Percentiles rank a stretch among this genome's conserved stretches.
These are phyloP conservation scores for Chaetomiaceae sp. DNA, from an alignment of 2,329 filamentous ascomycete species.

Conservation along the genomic window DNA sequence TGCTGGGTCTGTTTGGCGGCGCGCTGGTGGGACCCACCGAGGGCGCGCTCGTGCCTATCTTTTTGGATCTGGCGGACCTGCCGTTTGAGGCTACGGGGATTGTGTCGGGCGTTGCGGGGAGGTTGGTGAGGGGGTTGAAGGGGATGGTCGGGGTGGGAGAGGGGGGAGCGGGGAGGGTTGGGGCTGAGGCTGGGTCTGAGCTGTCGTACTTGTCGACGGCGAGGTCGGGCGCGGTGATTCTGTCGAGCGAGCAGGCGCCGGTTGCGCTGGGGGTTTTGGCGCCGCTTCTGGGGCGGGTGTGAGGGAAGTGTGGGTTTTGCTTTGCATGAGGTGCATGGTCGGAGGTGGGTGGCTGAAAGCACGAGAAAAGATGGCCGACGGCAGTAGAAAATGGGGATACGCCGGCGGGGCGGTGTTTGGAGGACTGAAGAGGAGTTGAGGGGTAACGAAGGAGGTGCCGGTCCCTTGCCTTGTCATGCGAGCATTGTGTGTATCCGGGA, in stretches of 20 bases:
- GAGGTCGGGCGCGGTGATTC: conserved; percentile 80
- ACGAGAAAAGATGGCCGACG: too few species aligned
- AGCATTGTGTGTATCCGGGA: too few species aligned
- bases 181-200: conserved; percentile 48
- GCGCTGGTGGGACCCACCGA: conserved; percentile 70
- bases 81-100: conserved; percentile 89
- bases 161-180: conserved; percentile 28
- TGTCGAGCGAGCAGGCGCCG: conserved; percentile 67
- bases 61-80: conserved; percentile 73
- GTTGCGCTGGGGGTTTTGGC: conserved; percentile 66
- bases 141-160: conserved; percentile 34
- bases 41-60: conserved; percentile 74
- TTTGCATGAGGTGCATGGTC: too few species aligned
- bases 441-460: too few species aligned
- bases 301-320: too few species aligned
- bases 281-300: conserved; percentile 36
- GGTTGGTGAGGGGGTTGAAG: conserved; percentile 70
- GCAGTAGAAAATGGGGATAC: too few species aligned
- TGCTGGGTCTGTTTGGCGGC: conserved; percentile 62
- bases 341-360: too few species aligned
- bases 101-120: conserved; percentile 85
- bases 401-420: too few species aligned
- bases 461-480: too few species aligned
- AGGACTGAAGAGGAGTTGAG: too few species aligned
- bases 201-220: conserved; percentile 89